These are phyloP conservation scores for Mycothermus thermophilus DNA, from an alignment of 495 filamentous ascomycete species.

Conservation along the genomic window DNA sequence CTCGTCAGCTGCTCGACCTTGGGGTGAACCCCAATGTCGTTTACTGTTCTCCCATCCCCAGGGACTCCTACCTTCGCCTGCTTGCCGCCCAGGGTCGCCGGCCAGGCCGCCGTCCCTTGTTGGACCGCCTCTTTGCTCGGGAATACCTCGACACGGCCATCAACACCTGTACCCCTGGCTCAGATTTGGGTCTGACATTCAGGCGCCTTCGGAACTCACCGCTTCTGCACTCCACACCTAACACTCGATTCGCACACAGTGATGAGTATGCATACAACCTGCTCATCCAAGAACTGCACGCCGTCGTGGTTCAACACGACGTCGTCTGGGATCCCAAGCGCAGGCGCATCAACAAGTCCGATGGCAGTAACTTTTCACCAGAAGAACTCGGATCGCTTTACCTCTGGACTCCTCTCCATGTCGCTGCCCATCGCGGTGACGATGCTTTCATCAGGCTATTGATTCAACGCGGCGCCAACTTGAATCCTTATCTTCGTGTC, in stretches of 20 bases:
- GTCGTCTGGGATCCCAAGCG: no score
- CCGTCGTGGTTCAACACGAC: no score
- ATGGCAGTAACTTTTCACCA: no score
- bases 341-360: no score
- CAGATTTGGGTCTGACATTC: no score
- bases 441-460: background rate
- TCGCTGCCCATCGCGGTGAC: background rate
- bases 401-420: background rate
- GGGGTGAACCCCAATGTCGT: background rate
- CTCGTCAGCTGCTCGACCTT: background rate
- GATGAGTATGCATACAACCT: no score
- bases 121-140: background rate
- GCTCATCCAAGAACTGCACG: no score
- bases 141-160: background rate
- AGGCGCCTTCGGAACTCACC: no score
- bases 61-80: background rate
- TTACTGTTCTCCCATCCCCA: background rate
- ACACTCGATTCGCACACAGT: no score
- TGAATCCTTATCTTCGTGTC: background rate
- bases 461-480: background rate
- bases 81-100: background rate
- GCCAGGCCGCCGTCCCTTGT: background rate
- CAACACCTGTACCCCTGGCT: no score
- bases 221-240: no score
- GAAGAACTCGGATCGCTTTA: no score